Base-by-base conservation (phyloP, 192 early-diverging fungal species). In the Dispira simplex region DNA sequence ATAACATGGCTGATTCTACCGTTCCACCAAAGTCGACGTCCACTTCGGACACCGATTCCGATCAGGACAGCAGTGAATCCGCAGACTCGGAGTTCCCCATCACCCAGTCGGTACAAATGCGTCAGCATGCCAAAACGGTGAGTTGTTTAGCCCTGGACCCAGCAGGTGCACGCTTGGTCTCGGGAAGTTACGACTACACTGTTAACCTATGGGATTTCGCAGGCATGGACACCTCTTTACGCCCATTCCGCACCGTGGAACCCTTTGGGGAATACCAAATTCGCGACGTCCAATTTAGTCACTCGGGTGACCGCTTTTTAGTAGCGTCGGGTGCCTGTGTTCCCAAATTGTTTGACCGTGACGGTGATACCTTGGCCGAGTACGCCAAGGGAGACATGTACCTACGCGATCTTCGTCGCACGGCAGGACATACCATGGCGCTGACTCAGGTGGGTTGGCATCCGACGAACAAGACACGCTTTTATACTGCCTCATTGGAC, bases 181-280 rank as follows among this genome's bases (percentile, higher is more conserved):
- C 87, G 10, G 93, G 91, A 63, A 78, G 87, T 18, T 85, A 89
- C 60, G 90, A 92, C 63, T 85, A 88, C 46, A 79, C 79, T 51
- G 66, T 95, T 44, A 88, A 87, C 53, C 73, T 98, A 45, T 98
- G 93, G 93, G 91, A 94, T 71, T 98, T 98, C 77, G 76, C 84
- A 43, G 85, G 83, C 12, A 96, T 94, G 92, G 83, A 91, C 68
- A 72, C 80, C 8, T 68, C 73, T 1, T 82, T 86, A 48, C 74
- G 79, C 63, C 83, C 92, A 9, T 93, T 90, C 67, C 73, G 90
- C 47, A 85, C 85, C 3, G 70, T 96, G 46, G 85, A 90, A 56
- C 86, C 93, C 0, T 81, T 77, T 63, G 83, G 79, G 16, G 89
- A 86, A 8, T 88, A 95, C 66, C 86, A 86, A 70, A 88, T 93